phyloP scores from a whole-genome alignment of 805 yeast species.

The Dipodascopsis uninucleata region DNA sequence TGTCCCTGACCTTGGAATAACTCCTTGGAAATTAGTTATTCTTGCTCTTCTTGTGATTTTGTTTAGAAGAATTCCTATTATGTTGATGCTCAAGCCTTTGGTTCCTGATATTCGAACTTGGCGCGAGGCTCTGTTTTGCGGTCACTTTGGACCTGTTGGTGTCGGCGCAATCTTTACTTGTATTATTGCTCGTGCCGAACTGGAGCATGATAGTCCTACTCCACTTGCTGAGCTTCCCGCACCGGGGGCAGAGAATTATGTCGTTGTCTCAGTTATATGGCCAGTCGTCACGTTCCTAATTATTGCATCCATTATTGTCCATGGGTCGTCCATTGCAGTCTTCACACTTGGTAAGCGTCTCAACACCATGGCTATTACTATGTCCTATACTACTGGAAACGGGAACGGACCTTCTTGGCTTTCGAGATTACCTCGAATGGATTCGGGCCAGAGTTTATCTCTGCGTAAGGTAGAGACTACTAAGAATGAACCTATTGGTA shows the following conservation, averaged over 20 bases:
- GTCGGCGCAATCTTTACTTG: slow-evolving; percentile 89
- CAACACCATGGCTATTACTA: slow-evolving; percentile 87
- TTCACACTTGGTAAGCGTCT: slow-evolving; percentile 75
- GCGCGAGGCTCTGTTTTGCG: slow-evolving; percentile 92
- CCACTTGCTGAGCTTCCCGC: slow-evolving; percentile 53
- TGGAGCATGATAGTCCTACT: slow-evolving; percentile 58
- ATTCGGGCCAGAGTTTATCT: slow-evolving; percentile 72
- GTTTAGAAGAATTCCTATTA: slow-evolving; percentile 79
- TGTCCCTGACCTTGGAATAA: slow-evolving; percentile 54
- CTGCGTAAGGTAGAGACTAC: slow-evolving; percentile 77
- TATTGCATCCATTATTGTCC: slow-evolving; percentile 79
- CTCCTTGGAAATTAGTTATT: slow-evolving; percentile 75
- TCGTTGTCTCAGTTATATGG: slow-evolving; percentile 66
- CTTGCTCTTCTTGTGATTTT: slow-evolving; percentile 70
- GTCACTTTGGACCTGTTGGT: slow-evolving; percentile 95
- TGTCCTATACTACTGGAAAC: slow-evolving; percentile 75
- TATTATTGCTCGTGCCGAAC: slow-evolving; percentile 67
- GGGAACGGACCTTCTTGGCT: slow-evolving; percentile 73
- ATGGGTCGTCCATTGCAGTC: slow-evolving; percentile 86
- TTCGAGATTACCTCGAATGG: slow-evolving; percentile 76
- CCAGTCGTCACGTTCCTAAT: slow-evolving; percentile 79
- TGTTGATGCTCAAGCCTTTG: slow-evolving; percentile 65
- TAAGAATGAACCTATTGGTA: slow-evolving; percentile 31
- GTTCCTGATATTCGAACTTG: slow-evolving; percentile 86
- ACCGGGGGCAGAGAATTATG: slow-evolving; percentile 50